Percentiles rank a stretch among this genome's conserved stretches.
phyloP scores from a whole-genome alignment of 2,329 filamentous ascomycete species.

The Sarocladiaceae sp. region DNA sequence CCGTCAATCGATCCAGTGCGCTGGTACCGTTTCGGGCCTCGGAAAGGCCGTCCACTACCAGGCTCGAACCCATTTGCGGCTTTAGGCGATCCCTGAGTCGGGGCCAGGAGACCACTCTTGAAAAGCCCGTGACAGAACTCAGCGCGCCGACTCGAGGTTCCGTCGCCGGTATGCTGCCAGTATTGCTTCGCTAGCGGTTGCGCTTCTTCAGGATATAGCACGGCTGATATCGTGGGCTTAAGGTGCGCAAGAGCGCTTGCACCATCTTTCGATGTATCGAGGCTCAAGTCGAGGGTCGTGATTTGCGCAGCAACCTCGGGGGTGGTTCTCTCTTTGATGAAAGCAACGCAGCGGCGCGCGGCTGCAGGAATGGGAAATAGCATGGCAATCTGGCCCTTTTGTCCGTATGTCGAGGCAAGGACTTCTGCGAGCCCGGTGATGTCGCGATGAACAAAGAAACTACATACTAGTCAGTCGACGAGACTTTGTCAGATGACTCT shows the following conservation, averaged over 20 bases:
- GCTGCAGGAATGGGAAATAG: slow-evolving; percentile 69
- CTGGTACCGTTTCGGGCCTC: slow-evolving; percentile 78
- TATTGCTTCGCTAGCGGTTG: slow-evolving; percentile 81
- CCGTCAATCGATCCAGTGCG: slow-evolving; percentile 40
- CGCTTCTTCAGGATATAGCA: slow-evolving; percentile 62
- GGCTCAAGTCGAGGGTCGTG: slow-evolving; percentile 54
- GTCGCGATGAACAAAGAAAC: slow-evolving; percentile 86
- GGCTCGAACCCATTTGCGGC: neutral
- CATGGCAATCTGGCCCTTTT: slow-evolving; percentile 60
- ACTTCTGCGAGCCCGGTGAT: slow-evolving; percentile 68
- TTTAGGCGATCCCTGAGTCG: slow-evolving; percentile 11
- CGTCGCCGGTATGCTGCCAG: slow-evolving; percentile 95
- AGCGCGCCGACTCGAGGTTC: slow-evolving; percentile 81
- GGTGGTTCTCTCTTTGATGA: slow-evolving; percentile 57
- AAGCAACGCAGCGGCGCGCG: slow-evolving; percentile 68
- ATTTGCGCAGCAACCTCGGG: slow-evolving; percentile 42
- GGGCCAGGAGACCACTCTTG: slow-evolving; percentile 55
- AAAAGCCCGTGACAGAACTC: slow-evolving; percentile 81
- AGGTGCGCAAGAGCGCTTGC: slow-evolving; percentile 48
- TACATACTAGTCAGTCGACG: slow-evolving; percentile 24
- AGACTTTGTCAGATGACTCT: neutral
- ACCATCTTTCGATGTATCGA: slow-evolving; percentile 47
- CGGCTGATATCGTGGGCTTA: slow-evolving; percentile 57
- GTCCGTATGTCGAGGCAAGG: slow-evolving; percentile 59
- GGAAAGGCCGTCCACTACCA: slow-evolving; percentile 35